Conservation (phyloP, 2,329 filamentous ascomycete species). For the Aulographum hederae region DNA sequence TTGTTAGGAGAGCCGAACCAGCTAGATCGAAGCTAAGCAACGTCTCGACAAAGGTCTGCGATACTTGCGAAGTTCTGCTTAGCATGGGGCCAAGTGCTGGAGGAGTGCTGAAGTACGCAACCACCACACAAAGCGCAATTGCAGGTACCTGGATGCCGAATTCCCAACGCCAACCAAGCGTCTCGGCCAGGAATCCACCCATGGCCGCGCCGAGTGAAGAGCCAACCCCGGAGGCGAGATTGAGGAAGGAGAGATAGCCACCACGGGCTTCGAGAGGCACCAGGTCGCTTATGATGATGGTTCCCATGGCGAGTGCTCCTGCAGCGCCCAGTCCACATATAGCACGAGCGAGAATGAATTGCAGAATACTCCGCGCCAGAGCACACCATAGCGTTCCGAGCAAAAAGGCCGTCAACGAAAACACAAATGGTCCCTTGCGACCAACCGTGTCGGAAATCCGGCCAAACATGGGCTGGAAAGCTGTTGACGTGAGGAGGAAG, state of each 20-base stretch:
- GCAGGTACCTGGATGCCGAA: slow-evolving; percentile 35
- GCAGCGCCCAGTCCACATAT: slow-evolving; percentile 57
- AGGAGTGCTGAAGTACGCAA: slow-evolving; percentile 25
- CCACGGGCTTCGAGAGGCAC: neutral
- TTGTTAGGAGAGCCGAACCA: slow-evolving; percentile 27
- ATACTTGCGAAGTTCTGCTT: slow-evolving; percentile 19
- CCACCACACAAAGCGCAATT: slow-evolving; percentile 24
- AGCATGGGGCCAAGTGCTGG: slow-evolving; percentile 25
- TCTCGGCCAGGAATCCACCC: slow-evolving; percentile 50
- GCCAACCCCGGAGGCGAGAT: slow-evolving; percentile 39
- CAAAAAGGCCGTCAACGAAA: slow-evolving; percentile 43
- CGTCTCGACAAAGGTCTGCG: slow-evolving; percentile 21
- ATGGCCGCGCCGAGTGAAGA: slow-evolving; percentile 42
- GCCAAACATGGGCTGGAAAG: slow-evolving; percentile 58
- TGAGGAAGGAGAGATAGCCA: slow-evolving; percentile 23
- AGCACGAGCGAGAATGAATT: slow-evolving; percentile 52
- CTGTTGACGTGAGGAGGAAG: slow-evolving; percentile 58
- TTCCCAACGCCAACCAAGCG: slow-evolving; percentile 55
- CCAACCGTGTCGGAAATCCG: slow-evolving; percentile 58
- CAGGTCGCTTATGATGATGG: neutral
- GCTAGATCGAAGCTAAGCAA: slow-evolving; percentile 30
- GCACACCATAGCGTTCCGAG: slow-evolving; percentile 52
- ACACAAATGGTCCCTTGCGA: slow-evolving; percentile 46
- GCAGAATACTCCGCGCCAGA: slow-evolving; percentile 44
- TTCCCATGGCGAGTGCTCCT: slow-evolving; percentile 46